Conservation (phyloP, 2,329 filamentous ascomycete species). For the Dichotomopilus funicola region DNA sequence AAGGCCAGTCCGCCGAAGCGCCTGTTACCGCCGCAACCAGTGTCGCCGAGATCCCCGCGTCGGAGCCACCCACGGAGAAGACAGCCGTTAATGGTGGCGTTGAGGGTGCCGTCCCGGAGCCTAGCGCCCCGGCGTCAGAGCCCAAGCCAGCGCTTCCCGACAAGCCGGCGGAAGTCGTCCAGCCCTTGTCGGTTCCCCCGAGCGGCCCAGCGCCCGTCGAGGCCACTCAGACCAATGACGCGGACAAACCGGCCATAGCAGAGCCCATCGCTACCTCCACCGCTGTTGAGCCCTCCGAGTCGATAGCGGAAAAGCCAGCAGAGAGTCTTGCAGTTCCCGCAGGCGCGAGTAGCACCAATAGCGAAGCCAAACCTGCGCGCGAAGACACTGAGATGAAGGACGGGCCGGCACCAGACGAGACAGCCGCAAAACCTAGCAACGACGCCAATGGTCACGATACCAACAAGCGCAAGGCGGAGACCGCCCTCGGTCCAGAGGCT, state of each 20-base stretch:
- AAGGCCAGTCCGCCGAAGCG: constrained; percentile 1
- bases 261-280: background rate
- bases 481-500: constrained; percentile 6
- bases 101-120: background rate
- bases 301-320: background rate
- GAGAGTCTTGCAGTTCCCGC: background rate
- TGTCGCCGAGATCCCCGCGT: constrained; percentile 8
- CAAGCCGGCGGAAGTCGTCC: background rate
- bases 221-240: constrained; percentile 1
- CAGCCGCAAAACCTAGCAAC: background rate
- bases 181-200: background rate
- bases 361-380: constrained; percentile 5
- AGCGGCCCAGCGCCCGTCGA: background rate
- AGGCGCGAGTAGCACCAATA: constrained; percentile 1
- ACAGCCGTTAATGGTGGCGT: background rate
- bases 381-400: constrained; percentile 11
- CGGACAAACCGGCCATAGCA: background rate
- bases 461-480: constrained; percentile 6
- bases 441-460: background rate
- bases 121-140: background rate
- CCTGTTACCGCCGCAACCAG: constrained; percentile 8
- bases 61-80: constrained; percentile 1
- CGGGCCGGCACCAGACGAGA: background rate
- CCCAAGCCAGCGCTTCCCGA: background rate
- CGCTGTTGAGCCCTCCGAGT: background rate